Evolutionary conservation across 129 eudicot species (phyloP).

Genomic region (sunflower (Helianthus annuus)): HanXRQr2.0-SUNRISE NC_035448.2:52329185-52329684

Average conservation of each 20-base stretch:
- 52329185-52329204: slow-evolving; percentile 22
- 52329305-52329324: slow-evolving; percentile 90
- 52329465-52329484: slow-evolving; percentile 73
- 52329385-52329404: slow-evolving; percentile 29
- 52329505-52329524: neutral
- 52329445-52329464: slow-evolving; percentile 85
- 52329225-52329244: slow-evolving; percentile 99
- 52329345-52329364: slow-evolving; percentile 84
- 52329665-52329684: no score
- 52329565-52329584: no score
- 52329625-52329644: no score
- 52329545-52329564: no score
- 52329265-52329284: slow-evolving; percentile 93
- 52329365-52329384: slow-evolving; percentile 39
- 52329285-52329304: slow-evolving; percentile 81
- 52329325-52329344: slow-evolving; percentile 78
- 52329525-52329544: neutral
- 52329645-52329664: no score
- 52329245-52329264: slow-evolving; percentile 98
- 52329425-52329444: slow-evolving; percentile 90
- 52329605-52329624: no score
- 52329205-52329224: slow-evolving; percentile 48
- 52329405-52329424: slow-evolving; percentile 76
- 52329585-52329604: no score
- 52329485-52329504: slow-evolving; percentile 6